Evolutionary conservation across 768 basidiomycete species (phyloP), one percentile per base, ranked within the genome.

Genomic region (Leccinum fibrillosum): DNA sequence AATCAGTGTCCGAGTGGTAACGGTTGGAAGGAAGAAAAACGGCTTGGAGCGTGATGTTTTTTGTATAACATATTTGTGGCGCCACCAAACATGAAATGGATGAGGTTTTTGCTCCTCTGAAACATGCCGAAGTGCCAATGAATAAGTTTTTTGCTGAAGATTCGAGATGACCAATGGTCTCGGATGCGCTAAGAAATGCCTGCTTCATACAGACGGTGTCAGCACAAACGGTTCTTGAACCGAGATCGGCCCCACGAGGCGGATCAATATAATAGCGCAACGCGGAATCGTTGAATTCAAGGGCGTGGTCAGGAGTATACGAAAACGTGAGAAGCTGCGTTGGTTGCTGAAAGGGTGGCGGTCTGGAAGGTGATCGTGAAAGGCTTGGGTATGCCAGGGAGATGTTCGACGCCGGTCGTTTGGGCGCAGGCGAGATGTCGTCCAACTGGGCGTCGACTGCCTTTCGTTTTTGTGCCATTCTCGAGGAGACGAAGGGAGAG

Each of bases 241-340:
- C 0, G 21, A 21, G 21, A 21, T 21, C 21, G 21, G 88, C 89
- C 7, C 79, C 76, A 6, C 63, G 71, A 3, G 90, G 92, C 10
- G 90, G 90, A 49, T 82, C 77, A 48, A 84, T 77, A 62, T 83
- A 90, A 69, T 89, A 92, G 51, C 85, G 80, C 75, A 92, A 63
- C 0, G 89, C 85, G 17, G 85, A 80, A 68, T 93, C 78, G 19
- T 78, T 80, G 70, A 90, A 91, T 57, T 83, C 78, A 26, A 88
- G 80, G 13, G 72, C 74, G 52, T 82, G 83, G 8, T 71, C 71
- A 13, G 83, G 74, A 15, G 80, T 81, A 65, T 90, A 90, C 8
- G 90, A 92, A 71, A 91, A 92, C 0, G 89, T 82, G 23, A 85
- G 75, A 8, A 92, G 70, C 26, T 81, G 84, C 3, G 77, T 80